Evolutionary conservation across 164 flowering plant genomes (phyloP), one percentile per base, ranked within the genome.

Genomic region (Litsea cubeba): DNA sequence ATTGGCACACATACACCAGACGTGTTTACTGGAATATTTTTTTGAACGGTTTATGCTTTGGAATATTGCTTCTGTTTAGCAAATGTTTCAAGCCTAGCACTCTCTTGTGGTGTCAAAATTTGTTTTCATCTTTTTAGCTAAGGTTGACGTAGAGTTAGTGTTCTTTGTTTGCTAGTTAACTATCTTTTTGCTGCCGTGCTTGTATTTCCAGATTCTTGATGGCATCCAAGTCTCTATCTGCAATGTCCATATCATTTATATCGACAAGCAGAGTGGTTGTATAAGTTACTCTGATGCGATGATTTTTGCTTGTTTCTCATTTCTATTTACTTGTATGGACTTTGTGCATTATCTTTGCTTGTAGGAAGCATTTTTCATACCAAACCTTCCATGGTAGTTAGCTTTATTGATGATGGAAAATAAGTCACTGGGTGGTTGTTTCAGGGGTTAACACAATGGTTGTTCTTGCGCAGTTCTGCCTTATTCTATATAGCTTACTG

Each of bases 201-300:
- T 10, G 28, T 66, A 54, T 65, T 71, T 32, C 20, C 79, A 93
- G 99, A 83, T 91, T 83, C 94, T 95, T 79, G 99, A 95, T 70
- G 85, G 86, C 83, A 88, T 95, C 72, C 97, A 95, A 79, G 88
- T 95, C 17, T 89, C 93, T 72, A 85, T 91, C 50, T 86, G 79
- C 76, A 85, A 87, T 83, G 83, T 95, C 76, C 93, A 91, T 81
- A 76, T 91, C 63, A 51, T 76, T 22, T 95, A 87, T 82, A 70
- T 74, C 65, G 88, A 87, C 62, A 68, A 70, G 67, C 81, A 79
- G 62, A 72, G 70, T 75, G 87, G 83, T 62, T 69, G 75, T 83
- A 95, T 85, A 81, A 54, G 62, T 46, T 65, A 6, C 54, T 49
- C 26, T 40, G 46, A 22, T 46, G 32, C 20, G 3, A 20, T 20